Evolutionary conservation across 2,329 filamentous ascomycete species (phyloP), one percentile per base, ranked within the genome.

Genomic region (Achaetomium macrosporum): DNA sequence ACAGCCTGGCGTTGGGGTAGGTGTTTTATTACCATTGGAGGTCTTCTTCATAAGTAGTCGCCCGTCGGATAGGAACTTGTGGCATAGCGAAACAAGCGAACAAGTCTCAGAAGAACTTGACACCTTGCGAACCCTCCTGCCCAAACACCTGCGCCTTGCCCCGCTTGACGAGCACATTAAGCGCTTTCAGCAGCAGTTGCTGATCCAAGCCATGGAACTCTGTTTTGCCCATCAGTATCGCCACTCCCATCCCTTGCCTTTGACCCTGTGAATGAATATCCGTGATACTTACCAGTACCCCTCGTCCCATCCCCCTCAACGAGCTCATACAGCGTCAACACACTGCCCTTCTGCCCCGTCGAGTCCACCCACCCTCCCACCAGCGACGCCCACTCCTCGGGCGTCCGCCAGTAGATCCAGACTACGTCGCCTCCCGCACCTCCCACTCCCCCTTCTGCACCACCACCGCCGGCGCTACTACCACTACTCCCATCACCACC

Each of bases 61-160:
- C 41, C 25, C 35, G 40, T n/a, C 2, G 19, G 39, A 29, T 31
- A 31, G 12, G 35, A 12, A 15, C 19, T 12, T 25, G 7, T 42
- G 20, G 5, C 19, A 19, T 20, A 42, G 20, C 19, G 15, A 36
- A 12, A 12, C 9, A 17, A 40, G 5, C 15, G n/a, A 20, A 11
- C 5, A 11, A 13, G 11, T 19, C 44, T 84, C 74, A 96, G 68
- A 97, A 97, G 74, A 99, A 97, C 74, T 99, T 99, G 59, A 97
- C 90, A 64, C 93, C 93, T 64, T 88, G 83, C 56, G 88, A 87
- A 66, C 92, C 90, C 64, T 92, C 90, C 50, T 83, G 81, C 33
- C 92, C 92, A 72, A 99, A 97, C 25, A 97, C 83, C 70, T 97
- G 92, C 13, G 91, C 92, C 72, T 88, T 95, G 61, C 90, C 90